Evolutionary conservation across 352 stramenopile genomes (phyloP).

Genomic region (Globisporangium irregulare): DNA sequence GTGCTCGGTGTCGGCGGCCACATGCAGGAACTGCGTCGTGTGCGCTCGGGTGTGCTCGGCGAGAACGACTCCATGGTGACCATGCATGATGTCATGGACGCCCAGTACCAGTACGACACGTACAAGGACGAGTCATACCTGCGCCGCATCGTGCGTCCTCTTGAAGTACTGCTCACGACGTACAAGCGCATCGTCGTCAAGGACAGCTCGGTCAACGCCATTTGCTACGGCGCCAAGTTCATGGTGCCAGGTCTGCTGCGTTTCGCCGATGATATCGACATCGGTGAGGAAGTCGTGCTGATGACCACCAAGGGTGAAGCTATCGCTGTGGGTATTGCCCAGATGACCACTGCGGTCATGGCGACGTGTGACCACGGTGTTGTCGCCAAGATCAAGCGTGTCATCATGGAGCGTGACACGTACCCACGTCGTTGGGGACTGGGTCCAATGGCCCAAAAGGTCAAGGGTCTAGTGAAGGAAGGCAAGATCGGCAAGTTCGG

Average conservation of each 20-base stretch:
- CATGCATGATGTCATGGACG: conserved; percentile 99
- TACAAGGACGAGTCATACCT: conserved; percentile 99
- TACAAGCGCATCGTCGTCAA: conserved; percentile 99
- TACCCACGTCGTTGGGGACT: conserved; percentile 99
- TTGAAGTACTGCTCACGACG: conserved; percentile 98
- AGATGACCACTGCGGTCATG: conserved; percentile 99
- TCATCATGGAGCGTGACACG: conserved; percentile 99
- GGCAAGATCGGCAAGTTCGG: conserved; percentile 90
- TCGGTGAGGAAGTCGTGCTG: conserved; percentile 98
- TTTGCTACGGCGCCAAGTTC: conserved; percentile 99
- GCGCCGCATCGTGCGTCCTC: conserved; percentile 95
- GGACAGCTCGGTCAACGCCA: conserved; percentile 99
- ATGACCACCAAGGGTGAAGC: conserved; percentile 99
- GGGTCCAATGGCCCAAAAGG: conserved; percentile 98
- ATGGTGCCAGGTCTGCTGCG: conserved; percentile 99
- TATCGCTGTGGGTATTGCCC: conserved; percentile 98
- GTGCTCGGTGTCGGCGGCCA: conserved; percentile 97
- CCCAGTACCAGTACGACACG: conserved; percentile 98
- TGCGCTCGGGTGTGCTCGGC: conserved; percentile 94
- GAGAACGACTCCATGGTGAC: conserved; percentile 98
- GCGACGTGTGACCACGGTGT: conserved; percentile 99
- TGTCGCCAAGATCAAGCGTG: conserved; percentile 99
- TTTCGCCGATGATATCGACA: conserved; percentile 99
- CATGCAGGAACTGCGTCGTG: conserved; percentile 99
- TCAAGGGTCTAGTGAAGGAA: conserved; percentile 98